A percentile compares a stretch with the other conserved stretches of the same genome.
phyloP scores from a whole-genome alignment of 179 eudicot genomes.

The Spinacia oleracea region DNA sequence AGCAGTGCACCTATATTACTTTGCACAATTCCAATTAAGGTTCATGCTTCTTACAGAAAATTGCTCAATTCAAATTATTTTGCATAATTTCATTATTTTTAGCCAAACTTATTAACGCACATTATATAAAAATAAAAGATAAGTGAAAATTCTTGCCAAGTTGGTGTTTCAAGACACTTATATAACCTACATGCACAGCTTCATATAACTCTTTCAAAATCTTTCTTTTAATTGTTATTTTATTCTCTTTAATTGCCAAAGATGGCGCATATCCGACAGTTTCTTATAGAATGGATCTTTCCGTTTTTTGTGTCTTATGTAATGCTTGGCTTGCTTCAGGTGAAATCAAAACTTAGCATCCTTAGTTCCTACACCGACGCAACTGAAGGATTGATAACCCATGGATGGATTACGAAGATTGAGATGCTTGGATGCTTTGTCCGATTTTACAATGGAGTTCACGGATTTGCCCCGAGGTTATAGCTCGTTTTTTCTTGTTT shows the following conservation, averaged over 20 bases:
- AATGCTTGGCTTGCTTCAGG: conserved; percentile 41
- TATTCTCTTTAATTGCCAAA: not conserved
- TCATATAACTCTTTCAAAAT: not conserved
- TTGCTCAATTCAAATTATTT: no score
- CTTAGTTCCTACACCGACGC: conserved; percentile 87
- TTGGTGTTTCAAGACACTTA: no score
- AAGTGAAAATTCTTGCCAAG: no score
- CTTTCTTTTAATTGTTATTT: not conserved
- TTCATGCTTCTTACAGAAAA: no score
- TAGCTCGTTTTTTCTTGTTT: not conserved
- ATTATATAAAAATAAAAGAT: no score
- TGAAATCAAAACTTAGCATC: conserved; percentile 83
- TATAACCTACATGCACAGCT: not conserved
- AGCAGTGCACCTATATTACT: no score
- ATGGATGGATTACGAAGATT: conserved; percentile 96
- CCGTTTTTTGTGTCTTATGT: conserved; percentile 6
- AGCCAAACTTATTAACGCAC: no score
- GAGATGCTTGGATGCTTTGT: conserved; percentile 88
- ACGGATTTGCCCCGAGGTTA: conserved; percentile 88
- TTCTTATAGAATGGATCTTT: no score
- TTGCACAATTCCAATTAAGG: no score
- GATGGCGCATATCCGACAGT: no score
- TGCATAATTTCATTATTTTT: no score
- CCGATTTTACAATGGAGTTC: conserved; percentile 91
- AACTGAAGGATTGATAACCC: conserved; percentile 73